phyloP scores from a whole-genome alignment of 305 asterid genomes.

The Plantago coronopus region DNA sequence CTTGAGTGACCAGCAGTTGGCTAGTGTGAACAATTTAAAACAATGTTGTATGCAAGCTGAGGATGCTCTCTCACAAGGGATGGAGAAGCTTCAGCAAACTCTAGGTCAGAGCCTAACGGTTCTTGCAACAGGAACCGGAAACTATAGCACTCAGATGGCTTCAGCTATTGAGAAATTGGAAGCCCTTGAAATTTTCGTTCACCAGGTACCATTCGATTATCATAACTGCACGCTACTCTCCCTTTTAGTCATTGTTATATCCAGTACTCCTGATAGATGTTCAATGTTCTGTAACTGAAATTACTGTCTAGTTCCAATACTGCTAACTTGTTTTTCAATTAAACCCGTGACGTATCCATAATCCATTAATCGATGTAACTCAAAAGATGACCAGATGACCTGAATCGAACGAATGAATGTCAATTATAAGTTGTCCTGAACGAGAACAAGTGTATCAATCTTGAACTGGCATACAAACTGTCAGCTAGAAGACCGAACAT shows the following conservation, averaged over 20 bases:
- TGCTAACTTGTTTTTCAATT: no score
- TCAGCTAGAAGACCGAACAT: neutral
- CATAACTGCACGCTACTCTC: neutral
- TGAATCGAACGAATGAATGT: no score
- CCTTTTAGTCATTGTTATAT: no score
- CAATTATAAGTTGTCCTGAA: no score
- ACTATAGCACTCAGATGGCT: constrained; percentile 48
- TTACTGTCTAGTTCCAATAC: no score
- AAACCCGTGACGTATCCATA: no score
- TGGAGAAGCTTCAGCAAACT: constrained; percentile 84
- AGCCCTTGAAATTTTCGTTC: constrained; percentile 68
- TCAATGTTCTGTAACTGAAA: no score
- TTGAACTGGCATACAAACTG: neutral
- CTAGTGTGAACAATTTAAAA: constrained; percentile 41
- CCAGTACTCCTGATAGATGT: no score
- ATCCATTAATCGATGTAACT: no score
- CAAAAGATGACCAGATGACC: no score
- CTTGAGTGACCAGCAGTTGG: constrained; percentile 34
- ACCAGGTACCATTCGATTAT: constrained; percentile 46
- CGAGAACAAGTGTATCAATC: neutral
- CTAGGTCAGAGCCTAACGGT: constrained; percentile 62
- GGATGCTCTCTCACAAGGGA: constrained; percentile 85
- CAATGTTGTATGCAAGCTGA: constrained; percentile 93
- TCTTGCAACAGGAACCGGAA: constrained; percentile 46
- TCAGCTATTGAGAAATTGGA: constrained; percentile 62